These are phyloP conservation scores for Phoma sp. DNA, from an alignment of 2,329 filamentous ascomycete species.

Conservation along the genomic window DNA sequence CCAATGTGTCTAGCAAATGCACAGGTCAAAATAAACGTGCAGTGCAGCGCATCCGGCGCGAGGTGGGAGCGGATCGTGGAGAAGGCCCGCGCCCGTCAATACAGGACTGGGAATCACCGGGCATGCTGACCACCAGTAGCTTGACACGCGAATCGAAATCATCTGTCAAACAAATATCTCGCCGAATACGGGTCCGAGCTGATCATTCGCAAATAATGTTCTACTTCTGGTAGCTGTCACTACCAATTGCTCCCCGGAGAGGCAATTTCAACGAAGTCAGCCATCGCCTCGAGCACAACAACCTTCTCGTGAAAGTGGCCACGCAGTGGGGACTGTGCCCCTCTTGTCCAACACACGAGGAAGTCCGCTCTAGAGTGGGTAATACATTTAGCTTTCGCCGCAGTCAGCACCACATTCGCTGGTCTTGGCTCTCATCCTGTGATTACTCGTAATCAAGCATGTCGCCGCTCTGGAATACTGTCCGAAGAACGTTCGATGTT, in stretches of 20 bases:
- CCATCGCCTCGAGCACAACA: slow-evolving; percentile 32
- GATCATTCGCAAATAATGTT: not conserved
- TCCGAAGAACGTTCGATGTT: not conserved
- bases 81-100: slow-evolving; percentile 37
- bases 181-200: not conserved
- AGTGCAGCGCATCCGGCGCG: slow-evolving; percentile 48
- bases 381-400: not conserved
- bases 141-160: slow-evolving; percentile 10
- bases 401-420: not conserved
- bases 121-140: slow-evolving; percentile 45
- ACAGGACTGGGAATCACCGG: slow-evolving; percentile 30
- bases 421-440: not conserved
- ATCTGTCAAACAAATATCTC: slow-evolving; percentile 1
- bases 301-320: slow-evolving; percentile 32
- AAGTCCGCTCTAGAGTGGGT: slow-evolving; percentile 43
- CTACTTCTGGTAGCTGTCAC: not conserved
- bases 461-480: no score
- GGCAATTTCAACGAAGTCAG: slow-evolving; percentile 27
- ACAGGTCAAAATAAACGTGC: slow-evolving; percentile 52
- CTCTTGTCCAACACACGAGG: slow-evolving; percentile 39
- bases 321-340: slow-evolving; percentile 44
- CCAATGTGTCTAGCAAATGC: slow-evolving; percentile 42
- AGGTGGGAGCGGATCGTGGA: slow-evolving; percentile 49
- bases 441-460: no score
- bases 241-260: slow-evolving; percentile 4